Conservation (phyloP, 2,329 filamentous ascomycete genomes). For the Fusarium chaquense region DNA sequence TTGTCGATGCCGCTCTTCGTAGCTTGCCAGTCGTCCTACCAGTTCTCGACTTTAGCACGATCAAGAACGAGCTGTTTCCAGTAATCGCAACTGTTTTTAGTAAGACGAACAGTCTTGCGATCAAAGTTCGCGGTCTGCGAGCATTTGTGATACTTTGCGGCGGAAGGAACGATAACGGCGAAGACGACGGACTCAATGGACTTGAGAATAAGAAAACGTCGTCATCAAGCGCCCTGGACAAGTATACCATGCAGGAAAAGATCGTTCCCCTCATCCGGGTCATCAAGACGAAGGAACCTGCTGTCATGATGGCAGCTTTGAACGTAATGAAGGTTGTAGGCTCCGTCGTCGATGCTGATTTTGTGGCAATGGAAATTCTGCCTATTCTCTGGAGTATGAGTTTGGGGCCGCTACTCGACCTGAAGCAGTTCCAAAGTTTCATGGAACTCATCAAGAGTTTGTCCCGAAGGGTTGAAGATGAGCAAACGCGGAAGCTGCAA, state of each 20-base stretch:
- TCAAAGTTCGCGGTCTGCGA: slow-evolving; percentile 92
- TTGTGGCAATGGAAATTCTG: slow-evolving; percentile 89
- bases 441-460: slow-evolving; percentile 89
- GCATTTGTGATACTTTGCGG: slow-evolving; percentile 92
- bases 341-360: slow-evolving; percentile 84
- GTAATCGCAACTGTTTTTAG: slow-evolving; percentile 91
- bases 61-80: slow-evolving; percentile 97
- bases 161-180: slow-evolving; percentile 66
- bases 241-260: slow-evolving; percentile 98
- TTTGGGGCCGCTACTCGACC: slow-evolving; percentile 86
- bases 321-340: slow-evolving; percentile 88
- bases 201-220: slow-evolving; percentile 73
- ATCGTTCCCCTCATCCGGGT: slow-evolving; percentile 89
- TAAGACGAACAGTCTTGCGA: slow-evolving; percentile 91
- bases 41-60: slow-evolving; percentile 93
- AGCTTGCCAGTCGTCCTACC: slow-evolving; percentile 85
- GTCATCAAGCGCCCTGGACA: slow-evolving; percentile 86
- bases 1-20: slow-evolving; percentile 87
- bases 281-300: slow-evolving; percentile 98
- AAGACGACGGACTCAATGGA: slow-evolving; percentile 80
- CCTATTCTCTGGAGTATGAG: slow-evolving; percentile 93
- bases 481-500: slow-evolving; percentile 88
- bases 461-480: slow-evolving; percentile 84
- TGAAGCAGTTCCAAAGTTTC: slow-evolving; percentile 88
- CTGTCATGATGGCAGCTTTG: slow-evolving; percentile 94